Evolutionary conservation across 2,329 filamentous ascomycete species (phyloP), one percentile per base, ranked within the genome.

Genomic region (Chaetomiaceae sp.): DNA sequence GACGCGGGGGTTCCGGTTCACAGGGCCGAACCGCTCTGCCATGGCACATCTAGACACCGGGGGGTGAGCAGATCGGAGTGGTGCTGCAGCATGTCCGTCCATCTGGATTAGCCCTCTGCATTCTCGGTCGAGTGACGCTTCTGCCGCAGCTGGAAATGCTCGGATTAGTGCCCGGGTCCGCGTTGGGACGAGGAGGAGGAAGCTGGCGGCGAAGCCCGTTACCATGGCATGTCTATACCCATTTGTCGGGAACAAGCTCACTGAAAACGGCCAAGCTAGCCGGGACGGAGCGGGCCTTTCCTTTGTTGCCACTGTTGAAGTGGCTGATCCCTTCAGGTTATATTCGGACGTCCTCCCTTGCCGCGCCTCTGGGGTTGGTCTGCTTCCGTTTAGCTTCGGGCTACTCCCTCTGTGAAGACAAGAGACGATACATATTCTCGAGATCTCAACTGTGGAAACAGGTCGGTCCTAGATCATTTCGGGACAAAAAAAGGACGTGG

Each of bases 251-350:
- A 31, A 36, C 33, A 17, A n/a, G 25, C 29, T 6, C 33, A 5
- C n/a, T 33, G 23, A 31, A 9, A 12, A 6, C 8, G 23, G 45
- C 33, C 31, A 46, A 20, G 20, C 29, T 20, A 37, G 19, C 27
- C 38, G 37, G 38, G 29, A 34, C 53, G 43, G 47, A 39, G 47
- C 47, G 47, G 47, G 42, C 47, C 47, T 55, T 47, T 17, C 39
- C 43, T 25, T 44, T 22, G 37, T 39, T 44, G 43, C 20, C 37
- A 12, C 6, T 17, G 34, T 12, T 14, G 42, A 22, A 14, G 15
- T 29, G 33, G 39, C n/a, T 38, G 40, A 38, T 20, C 17, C 25
- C 27, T 9, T 31, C n/a, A n/a, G n/a, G n/a, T n/a, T n/a, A n/a
- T n/a, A n/a, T n/a, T n/a, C n/a, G n/a, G n/a, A n/a, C n/a, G n/a